Percentiles rank a stretch among this genome's conserved stretches.
Conservation (phyloP, 78 protist species). For the Pigoraptor vietnamica region DNA sequence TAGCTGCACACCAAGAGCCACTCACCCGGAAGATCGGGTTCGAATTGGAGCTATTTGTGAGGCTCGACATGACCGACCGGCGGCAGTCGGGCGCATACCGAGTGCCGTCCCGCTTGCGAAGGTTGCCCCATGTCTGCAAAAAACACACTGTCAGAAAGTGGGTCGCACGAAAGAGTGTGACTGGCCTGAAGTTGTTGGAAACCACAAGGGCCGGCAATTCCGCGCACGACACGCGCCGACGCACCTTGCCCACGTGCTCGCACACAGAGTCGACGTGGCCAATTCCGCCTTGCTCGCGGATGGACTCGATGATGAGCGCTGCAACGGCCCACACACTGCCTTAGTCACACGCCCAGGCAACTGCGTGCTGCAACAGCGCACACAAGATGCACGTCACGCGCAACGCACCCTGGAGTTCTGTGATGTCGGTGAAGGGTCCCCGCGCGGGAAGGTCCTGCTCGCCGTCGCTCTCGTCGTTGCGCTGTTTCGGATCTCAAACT, state of each 20-base stretch:
- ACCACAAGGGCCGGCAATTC: no score
- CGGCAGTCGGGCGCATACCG: neutral
- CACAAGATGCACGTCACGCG: no score
- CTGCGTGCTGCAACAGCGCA: no score
- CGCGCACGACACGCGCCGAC: no score
- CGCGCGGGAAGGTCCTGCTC: neutral
- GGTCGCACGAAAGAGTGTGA: no score
- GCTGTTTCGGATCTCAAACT: no score
- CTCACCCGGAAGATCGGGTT: neutral
- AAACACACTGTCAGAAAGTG: neutral
- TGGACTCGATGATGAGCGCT: neutral
- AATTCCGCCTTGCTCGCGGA: neutral
- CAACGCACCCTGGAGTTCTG: neutral
- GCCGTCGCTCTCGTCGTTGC: neutral
- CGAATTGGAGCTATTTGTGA: neutral
- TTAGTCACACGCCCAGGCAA: no score
- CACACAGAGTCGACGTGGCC: neutral
- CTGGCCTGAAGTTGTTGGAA: no score
- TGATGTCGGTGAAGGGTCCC: neutral
- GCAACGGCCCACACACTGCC: neutral
- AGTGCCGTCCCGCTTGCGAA: neutral
- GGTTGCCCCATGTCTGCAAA: neutral
- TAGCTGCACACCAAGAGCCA: neutral
- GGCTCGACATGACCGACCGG: neutral
- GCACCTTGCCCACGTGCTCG: neutral